These are phyloP conservation scores for Cryphonectria radicalis DNA, from an alignment of 2,329 filamentous ascomycete genomes.

Conservation along the genomic window DNA sequence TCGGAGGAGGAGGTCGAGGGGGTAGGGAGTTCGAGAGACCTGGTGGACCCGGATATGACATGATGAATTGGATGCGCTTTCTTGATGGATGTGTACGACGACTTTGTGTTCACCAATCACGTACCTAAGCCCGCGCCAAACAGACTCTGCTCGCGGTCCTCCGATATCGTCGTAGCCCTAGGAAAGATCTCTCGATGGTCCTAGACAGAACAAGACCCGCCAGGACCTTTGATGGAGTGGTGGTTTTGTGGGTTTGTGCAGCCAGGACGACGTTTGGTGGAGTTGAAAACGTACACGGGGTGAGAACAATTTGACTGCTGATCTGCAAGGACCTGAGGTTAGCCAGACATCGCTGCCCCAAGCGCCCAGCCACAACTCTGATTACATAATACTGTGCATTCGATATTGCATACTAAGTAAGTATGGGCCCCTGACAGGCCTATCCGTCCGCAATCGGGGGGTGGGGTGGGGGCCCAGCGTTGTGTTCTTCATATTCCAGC, in stretches of 20 bases:
- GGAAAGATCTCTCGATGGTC: neutral
- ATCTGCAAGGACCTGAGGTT: neutral
- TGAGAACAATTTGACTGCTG: neutral
- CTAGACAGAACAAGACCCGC: neutral
- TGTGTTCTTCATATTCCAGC: neutral
- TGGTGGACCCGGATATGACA: slow-evolving; percentile 88
- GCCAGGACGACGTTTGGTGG: neutral
- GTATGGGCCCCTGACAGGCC: neutral
- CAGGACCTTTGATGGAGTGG: neutral
- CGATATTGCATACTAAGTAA: neutral
- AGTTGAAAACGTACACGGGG: neutral
- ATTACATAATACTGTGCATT: neutral
- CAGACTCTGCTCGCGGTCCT: slow-evolving; percentile 25
- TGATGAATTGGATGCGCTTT: slow-evolving; percentile 64
- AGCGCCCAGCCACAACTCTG: neutral
- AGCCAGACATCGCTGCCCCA: neutral
- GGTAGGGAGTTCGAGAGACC: slow-evolving; percentile 74
- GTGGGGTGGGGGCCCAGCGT: neutral
- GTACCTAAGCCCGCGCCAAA: slow-evolving; percentile 49
- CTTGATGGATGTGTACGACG: slow-evolving; percentile 34
- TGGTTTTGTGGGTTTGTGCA: neutral
- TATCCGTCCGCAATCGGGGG: neutral
- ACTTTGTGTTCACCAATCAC: slow-evolving; percentile 41
- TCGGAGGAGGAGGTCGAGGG: slow-evolving; percentile 72
- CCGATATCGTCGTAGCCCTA: neutral